Percentiles rank a stretch among this genome's conserved stretches.
Conservation (phyloP, 2,329 filamentous ascomycete species). For the Fusarium citri region DNA sequence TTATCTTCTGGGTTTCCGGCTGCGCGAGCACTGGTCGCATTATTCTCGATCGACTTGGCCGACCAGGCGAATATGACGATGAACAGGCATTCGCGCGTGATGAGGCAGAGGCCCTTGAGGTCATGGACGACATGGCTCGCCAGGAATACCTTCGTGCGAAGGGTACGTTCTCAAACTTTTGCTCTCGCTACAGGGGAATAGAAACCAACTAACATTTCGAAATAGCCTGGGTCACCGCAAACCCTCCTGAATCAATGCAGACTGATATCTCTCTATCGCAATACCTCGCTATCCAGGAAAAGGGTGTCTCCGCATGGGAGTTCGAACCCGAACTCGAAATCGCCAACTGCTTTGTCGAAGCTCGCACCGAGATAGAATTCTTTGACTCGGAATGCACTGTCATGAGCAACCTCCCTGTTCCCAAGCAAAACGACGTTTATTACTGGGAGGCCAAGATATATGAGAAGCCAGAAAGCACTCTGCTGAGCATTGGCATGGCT, state of each 20-base stretch:
- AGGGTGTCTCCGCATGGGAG: slow-evolving; percentile 99
- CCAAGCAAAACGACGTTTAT: slow-evolving; percentile 99
- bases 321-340: slow-evolving; percentile 99
- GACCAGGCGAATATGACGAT: slow-evolving; percentile 97
- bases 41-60: slow-evolving; percentile 89
- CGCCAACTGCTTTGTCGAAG: slow-evolving; percentile 98
- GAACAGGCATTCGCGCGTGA: slow-evolving; percentile 94
- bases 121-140: slow-evolving; percentile 92
- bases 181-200: neutral
- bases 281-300: slow-evolving; percentile 98
- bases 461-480: slow-evolving; percentile 90
- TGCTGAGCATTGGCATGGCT: slow-evolving; percentile 91
- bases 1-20: slow-evolving; percentile 84
- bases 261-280: slow-evolving; percentile 98
- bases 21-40: slow-evolving; percentile 85
- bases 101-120: slow-evolving; percentile 93
- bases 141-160: slow-evolving; percentile 95
- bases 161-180: slow-evolving; percentile 66
- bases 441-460: slow-evolving; percentile 99
- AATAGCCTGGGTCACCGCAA: slow-evolving; percentile 90
- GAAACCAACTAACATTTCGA: slow-evolving; percentile 28
- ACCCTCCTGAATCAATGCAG: slow-evolving; percentile 93
- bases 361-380: slow-evolving; percentile 96
- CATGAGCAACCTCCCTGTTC: slow-evolving; percentile 94
- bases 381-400: slow-evolving; percentile 98